A percentile compares a stretch with the other conserved stretches of the same genome.
Conservation (phyloP, 306 rosid genomes). For the Gastrolobium bilobum region DNA sequence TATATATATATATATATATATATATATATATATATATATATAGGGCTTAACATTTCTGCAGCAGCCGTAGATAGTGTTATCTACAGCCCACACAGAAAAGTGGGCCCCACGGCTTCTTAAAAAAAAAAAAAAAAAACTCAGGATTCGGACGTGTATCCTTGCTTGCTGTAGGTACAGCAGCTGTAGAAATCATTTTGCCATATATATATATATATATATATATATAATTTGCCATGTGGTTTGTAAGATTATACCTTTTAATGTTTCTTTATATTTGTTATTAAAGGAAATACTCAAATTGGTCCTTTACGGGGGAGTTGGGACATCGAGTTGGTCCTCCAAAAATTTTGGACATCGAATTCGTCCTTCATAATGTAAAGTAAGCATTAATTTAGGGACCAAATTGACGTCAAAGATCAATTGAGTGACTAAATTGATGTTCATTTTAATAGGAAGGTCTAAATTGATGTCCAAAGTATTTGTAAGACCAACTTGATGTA, state of each 20-base stretch:
- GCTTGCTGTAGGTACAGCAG: too few relatives aligned
- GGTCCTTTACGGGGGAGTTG: neutral
- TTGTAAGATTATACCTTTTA: neutral
- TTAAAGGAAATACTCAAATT: constrained; percentile 9
- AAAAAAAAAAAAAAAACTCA: too few relatives aligned
- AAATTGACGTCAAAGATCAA: constrained; percentile 21
- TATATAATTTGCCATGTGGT: constrained; percentile 18
- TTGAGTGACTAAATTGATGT: neutral
- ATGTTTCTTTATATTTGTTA: constrained; percentile 11
- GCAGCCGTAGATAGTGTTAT: too few relatives aligned
- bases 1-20: neutral
- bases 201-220: too few relatives aligned
- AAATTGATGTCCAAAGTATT: constrained; percentile 13
- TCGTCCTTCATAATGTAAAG: neutral
- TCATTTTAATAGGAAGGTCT: neutral
- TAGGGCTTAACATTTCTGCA: too few relatives aligned
- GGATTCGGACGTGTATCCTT: too few relatives aligned
- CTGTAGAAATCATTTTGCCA: too few relatives aligned
- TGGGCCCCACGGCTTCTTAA: too few relatives aligned
- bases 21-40: too few relatives aligned
- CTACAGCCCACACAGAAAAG: too few relatives aligned
- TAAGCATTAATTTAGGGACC: neutral
- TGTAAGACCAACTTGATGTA: neutral
- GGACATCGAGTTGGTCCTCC: neutral
- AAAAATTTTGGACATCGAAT: neutral